These are phyloP conservation scores for Glycine latifolia DNA, from an alignment of 306 rosid genomes.

Conservation along the genomic window DNA sequence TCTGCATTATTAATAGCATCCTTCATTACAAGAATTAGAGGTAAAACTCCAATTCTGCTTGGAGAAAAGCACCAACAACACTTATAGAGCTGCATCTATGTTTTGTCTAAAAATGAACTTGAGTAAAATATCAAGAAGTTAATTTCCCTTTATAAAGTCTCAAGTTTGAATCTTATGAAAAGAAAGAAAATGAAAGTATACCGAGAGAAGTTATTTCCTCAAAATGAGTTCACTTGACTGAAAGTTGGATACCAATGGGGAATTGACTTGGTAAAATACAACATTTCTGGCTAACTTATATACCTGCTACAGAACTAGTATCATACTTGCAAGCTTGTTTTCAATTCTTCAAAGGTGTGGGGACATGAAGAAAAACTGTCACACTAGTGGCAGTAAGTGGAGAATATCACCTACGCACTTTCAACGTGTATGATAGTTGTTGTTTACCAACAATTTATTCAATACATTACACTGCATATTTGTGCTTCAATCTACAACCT, in stretches of 20 bases:
- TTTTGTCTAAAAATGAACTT: not conserved
- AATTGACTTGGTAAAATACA: conserved; percentile 21
- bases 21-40: no score
- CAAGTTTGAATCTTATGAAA: no score
- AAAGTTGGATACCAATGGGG: not conserved
- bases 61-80: no score
- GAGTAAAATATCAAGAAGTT: not conserved
- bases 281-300: conserved; percentile 30
- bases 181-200: not conserved
- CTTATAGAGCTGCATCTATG: no score
- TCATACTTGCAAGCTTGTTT: conserved; percentile 44
- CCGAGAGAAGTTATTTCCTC: not conserved
- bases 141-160: not conserved
- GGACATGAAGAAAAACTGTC: conserved; percentile 55
- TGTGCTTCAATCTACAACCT: conserved; percentile 40
- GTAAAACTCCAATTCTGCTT: no score
- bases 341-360: conserved; percentile 44
- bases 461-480: conserved; percentile 23
- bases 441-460: conserved; percentile 50
- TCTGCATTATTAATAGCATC: no score
- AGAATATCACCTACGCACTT: conserved; percentile 55
- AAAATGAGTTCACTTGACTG: not conserved
- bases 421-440: conserved; percentile 41
- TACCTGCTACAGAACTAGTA: conserved; percentile 7
- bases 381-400: conserved; percentile 49